phyloP scores from a whole-genome alignment of 2,329 filamentous ascomycete species.

The Epicoccum sorghinum region DNA sequence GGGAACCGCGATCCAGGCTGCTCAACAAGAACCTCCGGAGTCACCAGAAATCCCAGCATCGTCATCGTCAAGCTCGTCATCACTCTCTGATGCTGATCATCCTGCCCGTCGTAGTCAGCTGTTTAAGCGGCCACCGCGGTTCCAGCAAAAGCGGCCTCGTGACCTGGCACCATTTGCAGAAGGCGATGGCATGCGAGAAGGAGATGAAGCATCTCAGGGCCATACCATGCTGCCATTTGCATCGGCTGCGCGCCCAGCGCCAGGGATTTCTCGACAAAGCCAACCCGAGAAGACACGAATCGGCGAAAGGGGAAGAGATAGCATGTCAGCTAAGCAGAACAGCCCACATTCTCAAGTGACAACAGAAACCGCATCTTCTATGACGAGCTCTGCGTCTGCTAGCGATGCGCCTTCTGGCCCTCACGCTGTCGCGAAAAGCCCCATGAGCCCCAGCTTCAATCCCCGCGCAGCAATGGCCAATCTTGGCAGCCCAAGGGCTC shows the following conservation, averaged over 20 bases:
- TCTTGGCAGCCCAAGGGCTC: slow-evolving; percentile 55
- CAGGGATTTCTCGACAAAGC: slow-evolving; percentile 14
- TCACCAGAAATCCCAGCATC: slow-evolving; percentile 33
- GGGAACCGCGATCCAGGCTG: slow-evolving; percentile 6
- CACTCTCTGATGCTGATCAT: slow-evolving; percentile 45
- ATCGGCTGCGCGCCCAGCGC: slow-evolving; percentile 19
- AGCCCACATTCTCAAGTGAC: slow-evolving; percentile 29
- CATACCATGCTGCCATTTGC: slow-evolving; percentile 53
- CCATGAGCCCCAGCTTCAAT: slow-evolving; percentile 55
- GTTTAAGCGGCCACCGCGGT: slow-evolving; percentile 51
- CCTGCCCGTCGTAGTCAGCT: slow-evolving; percentile 52
- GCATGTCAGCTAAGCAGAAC: slow-evolving; percentile 15
- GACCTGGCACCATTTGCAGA: slow-evolving; percentile 34
- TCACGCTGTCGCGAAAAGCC: slow-evolving; percentile 25
- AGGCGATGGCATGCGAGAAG: slow-evolving; percentile 42
- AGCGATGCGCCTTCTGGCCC: slow-evolving; percentile 33
- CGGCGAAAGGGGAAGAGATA: slow-evolving; percentile 7
- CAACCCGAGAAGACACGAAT: slow-evolving; percentile 17
- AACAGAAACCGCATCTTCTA: slow-evolving; percentile 58
- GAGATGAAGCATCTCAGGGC: slow-evolving; percentile 60
- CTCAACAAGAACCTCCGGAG: slow-evolving; percentile 17
- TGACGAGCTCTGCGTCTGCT: slow-evolving; percentile 51
- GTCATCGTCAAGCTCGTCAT: slow-evolving; percentile 41
- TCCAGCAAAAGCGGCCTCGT: slow-evolving; percentile 38
- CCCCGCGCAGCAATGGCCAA: slow-evolving; percentile 64